Base-by-base conservation (phyloP, 306 rosid species). In the Biancaea sappan region DNA sequence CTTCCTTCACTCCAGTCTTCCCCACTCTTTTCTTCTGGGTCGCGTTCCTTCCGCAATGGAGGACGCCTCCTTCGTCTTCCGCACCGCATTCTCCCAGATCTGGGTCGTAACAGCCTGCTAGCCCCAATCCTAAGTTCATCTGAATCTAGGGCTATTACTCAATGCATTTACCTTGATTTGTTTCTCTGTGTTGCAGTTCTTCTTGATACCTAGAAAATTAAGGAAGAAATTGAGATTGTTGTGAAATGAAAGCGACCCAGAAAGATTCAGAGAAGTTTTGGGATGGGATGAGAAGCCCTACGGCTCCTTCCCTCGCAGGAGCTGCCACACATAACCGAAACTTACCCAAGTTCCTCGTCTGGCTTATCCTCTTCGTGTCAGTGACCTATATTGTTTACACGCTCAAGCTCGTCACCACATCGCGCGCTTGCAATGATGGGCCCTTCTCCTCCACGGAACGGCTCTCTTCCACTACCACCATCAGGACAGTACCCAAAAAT, bases 291-390 rank as follows among this genome's bases (percentile, higher is more conserved):
- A 81, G 84, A 58, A 83, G 73, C 71, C 74, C 89, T 13, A 44
- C 13, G 2, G 25, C 86, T 10, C 73, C 68, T 56, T 41, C 87
- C 40, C 69, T 75, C 41, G 68, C 78, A 3, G 86, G 80, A 22
- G 56, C 76, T 21, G 78, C 77, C 25, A 34, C 84, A 2, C 91
- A 67, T 21, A 58, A 83, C 9, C 77, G 88, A 35, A 13, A 77
- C 54, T 78, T 84, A 16, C 84, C 86, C 0, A 95, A 90, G 73
- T 81, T 90, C 0, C 73, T 95, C 47, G 64, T 95, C 13, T 88
- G 87, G 86, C 89, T 90, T 16, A 87, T 95, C 73, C 87, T 90
- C 82, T 75, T 88, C 62, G 86, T 92, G 48, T 90, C 91, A 2
- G 58, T 92, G 64, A 86, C 90, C 21, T 95, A 92, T 76, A 62